phyloP scores from a whole-genome alignment of 768 basidiomycete species.

The Brasilioporus rufonigricans region DNA sequence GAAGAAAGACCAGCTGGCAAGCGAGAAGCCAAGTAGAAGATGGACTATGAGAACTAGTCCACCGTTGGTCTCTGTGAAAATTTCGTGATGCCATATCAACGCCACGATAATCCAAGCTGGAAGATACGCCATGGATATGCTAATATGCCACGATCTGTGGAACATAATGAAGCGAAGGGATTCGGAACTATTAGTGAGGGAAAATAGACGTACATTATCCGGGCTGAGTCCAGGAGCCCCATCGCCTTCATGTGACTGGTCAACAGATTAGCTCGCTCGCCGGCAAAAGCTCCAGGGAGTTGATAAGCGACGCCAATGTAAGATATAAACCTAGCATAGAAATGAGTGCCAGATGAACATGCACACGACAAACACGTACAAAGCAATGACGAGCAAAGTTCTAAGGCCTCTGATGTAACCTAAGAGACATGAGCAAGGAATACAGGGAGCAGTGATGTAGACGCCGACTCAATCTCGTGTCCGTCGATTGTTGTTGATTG shows the following conservation, averaged over 20 bases:
- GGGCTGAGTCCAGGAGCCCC: constrained; percentile 71
- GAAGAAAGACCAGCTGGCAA: constrained; percentile 74
- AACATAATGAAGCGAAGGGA: constrained; percentile 1
- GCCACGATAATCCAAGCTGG: constrained; percentile 74
- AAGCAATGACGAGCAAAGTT: constrained; percentile 60
- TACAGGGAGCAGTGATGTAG: neutral
- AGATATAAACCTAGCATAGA: constrained; percentile 52
- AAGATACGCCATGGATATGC: constrained; percentile 64
- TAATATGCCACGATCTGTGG: constrained; percentile 59
- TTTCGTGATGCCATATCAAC: constrained; percentile 60
- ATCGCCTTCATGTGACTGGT: constrained; percentile 78
- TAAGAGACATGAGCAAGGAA: constrained; percentile 23
- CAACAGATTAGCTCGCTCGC: constrained; percentile 61
- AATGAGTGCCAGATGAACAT: constrained; percentile 1
- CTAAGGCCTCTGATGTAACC: constrained; percentile 64
- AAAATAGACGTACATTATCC: constrained; percentile 43
- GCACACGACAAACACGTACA: constrained; percentile 40
- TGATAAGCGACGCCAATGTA: constrained; percentile 78
- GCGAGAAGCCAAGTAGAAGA: constrained; percentile 61
- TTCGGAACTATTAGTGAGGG: too few relatives aligned
- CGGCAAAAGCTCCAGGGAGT: constrained; percentile 65
- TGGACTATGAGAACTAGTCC: constrained; percentile 63
- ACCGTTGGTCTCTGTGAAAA: constrained; percentile 61
- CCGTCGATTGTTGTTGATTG: constrained; percentile 58
- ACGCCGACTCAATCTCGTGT: constrained; percentile 54